Evolutionary conservation across 768 basidiomycete species (phyloP).

Genomic region (Hortiboletus flavorubellus): DNA sequence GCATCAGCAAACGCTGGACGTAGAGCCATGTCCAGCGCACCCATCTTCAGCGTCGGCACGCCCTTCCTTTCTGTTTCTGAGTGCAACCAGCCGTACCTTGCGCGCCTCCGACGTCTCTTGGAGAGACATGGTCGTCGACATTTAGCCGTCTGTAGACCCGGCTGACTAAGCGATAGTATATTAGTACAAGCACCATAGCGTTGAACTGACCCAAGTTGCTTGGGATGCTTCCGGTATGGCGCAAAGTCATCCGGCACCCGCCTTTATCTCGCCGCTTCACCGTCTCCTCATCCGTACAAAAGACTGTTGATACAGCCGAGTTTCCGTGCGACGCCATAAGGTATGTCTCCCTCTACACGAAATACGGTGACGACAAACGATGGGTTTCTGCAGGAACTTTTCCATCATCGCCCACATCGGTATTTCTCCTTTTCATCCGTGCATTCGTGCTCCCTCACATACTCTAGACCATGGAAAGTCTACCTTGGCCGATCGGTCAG

Average conservation of each 20-base stretch:
- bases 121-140: constrained; percentile 49
- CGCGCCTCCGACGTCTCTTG: constrained; percentile 76
- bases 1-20: constrained; percentile 13
- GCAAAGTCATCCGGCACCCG: constrained; percentile 8
- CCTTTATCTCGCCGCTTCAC: constrained; percentile 27
- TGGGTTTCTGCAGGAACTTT: constrained; percentile 60
- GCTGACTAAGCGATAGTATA: constrained; percentile 33
- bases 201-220: neutral
- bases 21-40: constrained; percentile 33
- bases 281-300: constrained; percentile 32
- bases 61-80: constrained; percentile 70
- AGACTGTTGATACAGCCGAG: constrained; percentile 50
- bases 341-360: constrained; percentile 34
- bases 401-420: constrained; percentile 97
- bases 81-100: constrained; percentile 75
- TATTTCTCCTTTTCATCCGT: constrained; percentile 18
- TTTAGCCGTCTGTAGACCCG: neutral
- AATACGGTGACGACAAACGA: neutral
- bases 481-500: constrained; percentile 82
- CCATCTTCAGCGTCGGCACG: constrained; percentile 39
- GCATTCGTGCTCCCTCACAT: constrained; percentile 2
- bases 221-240: constrained; percentile 34
- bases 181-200: neutral
- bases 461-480: constrained; percentile 91
- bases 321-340: constrained; percentile 69